These are phyloP conservation scores for Ophiostoma sp. DNA, from an alignment of 2,329 filamentous ascomycete genomes.

Conservation along the genomic window DNA sequence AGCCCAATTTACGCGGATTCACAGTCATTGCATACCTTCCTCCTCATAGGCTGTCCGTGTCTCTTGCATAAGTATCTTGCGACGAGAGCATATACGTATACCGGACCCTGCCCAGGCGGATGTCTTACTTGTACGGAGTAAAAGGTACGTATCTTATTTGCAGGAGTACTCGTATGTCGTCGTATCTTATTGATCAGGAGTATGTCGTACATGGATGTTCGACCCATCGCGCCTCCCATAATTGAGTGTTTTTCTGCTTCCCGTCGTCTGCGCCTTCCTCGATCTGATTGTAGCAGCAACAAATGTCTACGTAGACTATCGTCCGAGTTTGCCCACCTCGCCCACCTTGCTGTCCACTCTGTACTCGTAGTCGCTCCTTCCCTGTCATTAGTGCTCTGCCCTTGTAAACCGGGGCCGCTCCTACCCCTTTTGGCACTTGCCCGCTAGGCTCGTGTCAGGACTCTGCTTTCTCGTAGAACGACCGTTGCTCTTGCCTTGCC, in stretches of 20 bases:
- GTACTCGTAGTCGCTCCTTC: background rate
- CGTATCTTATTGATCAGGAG: no score
- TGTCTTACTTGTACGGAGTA: conserved; percentile 1
- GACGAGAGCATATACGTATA: background rate
- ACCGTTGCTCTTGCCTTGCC: conserved; percentile 5
- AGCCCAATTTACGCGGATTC: background rate
- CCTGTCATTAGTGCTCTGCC: background rate
- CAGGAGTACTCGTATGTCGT: no score
- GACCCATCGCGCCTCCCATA: background rate
- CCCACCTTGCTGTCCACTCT: background rate
- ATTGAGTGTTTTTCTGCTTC: background rate
- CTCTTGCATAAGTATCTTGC: background rate
- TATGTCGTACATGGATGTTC: no score
- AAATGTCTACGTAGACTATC: conserved; percentile 2
- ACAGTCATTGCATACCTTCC: background rate
- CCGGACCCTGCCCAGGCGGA: background rate
- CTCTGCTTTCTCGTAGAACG: background rate
- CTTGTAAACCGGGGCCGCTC: background rate
- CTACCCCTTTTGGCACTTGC: conserved; percentile 8
- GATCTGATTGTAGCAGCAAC: background rate
- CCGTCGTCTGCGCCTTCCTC: background rate
- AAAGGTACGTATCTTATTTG: background rate
- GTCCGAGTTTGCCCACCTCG: background rate
- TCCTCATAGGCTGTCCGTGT: background rate
- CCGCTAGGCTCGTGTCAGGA: conserved; percentile 8